These are phyloP conservation scores for Sclerotinia borealis DNA, from an alignment of 2,329 filamentous ascomycete species.

Conservation along the genomic window DNA sequence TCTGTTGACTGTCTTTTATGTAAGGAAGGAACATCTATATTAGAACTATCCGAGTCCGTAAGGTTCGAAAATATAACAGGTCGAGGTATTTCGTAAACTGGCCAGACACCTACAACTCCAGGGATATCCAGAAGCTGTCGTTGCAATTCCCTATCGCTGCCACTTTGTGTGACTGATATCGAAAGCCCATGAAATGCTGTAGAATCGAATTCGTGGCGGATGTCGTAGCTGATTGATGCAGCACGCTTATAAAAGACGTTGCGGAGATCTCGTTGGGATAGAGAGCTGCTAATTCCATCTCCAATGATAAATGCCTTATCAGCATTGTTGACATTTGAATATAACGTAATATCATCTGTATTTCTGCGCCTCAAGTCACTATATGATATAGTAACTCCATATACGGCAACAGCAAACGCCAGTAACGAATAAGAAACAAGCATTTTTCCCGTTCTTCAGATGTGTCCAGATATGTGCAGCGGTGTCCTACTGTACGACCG, in stretches of 20 bases:
- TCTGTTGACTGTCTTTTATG: background rate
- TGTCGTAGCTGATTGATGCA: background rate
- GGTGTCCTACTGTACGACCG: fast-evolving
- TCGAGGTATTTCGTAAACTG: background rate
- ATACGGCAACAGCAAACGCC: background rate
- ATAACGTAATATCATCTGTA: background rate
- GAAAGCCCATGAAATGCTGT: slow-evolving; percentile 6
- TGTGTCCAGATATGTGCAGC: too few relatives aligned
- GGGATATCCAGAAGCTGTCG: background rate
- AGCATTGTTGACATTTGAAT: background rate
- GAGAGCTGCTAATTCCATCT: background rate
- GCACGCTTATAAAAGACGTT: slow-evolving; percentile 6
- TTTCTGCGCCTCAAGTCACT: background rate
- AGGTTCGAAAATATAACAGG: background rate
- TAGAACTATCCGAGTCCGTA: background rate
- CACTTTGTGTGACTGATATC: background rate
- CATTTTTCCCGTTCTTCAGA: background rate
- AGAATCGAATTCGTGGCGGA: slow-evolving; percentile 12
- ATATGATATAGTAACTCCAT: background rate
- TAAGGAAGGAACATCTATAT: background rate
- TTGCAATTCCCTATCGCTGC: background rate
- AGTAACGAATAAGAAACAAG: background rate
- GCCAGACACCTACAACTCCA: slow-evolving; percentile 1
- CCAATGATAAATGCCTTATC: slow-evolving; percentile 9
- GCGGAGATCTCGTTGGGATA: background rate